phyloP scores from a whole-genome alignment of 441 rosid genomes.

The Erysimum cheiri region DNA sequence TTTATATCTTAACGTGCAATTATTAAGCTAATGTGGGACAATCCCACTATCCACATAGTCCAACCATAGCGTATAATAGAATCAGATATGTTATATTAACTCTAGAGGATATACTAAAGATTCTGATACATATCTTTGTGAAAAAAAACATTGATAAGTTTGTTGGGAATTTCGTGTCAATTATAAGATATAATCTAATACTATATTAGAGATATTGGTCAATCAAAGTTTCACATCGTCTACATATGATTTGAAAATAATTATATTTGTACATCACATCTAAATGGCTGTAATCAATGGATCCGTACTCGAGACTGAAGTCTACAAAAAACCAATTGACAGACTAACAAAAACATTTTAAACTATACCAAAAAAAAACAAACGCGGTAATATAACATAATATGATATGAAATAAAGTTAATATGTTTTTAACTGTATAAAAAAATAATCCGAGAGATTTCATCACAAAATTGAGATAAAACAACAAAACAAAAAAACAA shows the following conservation, averaged over 20 bases:
- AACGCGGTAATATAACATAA: neutral
- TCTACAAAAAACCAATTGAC: neutral
- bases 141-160: neutral
- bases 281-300: neutral
- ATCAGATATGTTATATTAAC: conserved; percentile 23
- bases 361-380: neutral
- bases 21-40: conserved; percentile 39
- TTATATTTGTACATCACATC: neutral
- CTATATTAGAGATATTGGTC: neutral
- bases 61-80: conserved; percentile 23
- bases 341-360: conserved; percentile 3
- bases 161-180: neutral
- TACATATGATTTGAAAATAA: neutral
- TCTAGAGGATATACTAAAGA: conserved; percentile 6
- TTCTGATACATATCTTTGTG: conserved; percentile 4
- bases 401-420: neutral
- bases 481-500: neutral
- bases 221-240: neutral
- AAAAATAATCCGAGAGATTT: conserved; percentile 27
- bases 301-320: neutral
- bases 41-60: conserved; percentile 20
- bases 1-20: conserved; percentile 18
- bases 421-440: conserved; percentile 7
- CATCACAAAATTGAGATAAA: conserved; percentile 20
- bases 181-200: neutral